Evolutionary conservation across 1,284 basidiomycete species (phyloP).

Genomic region (Inonotus obliquus): DNA sequence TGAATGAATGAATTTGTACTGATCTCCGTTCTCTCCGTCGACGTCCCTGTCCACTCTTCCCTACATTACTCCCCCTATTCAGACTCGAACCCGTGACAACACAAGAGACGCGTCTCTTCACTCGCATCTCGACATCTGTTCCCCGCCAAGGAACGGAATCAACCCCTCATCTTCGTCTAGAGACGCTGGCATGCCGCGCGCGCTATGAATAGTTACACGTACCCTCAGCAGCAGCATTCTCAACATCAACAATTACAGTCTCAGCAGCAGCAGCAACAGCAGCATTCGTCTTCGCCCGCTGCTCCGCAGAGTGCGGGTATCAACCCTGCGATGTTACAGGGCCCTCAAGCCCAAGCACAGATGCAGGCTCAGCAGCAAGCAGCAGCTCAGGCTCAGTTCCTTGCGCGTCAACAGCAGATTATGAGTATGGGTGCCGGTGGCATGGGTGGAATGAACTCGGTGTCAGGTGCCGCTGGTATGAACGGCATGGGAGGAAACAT

Average conservation of each 20-base stretch:
- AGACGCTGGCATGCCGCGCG: conserved; percentile 2
- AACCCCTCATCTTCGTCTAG: neutral
- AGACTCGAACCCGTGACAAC: neutral
- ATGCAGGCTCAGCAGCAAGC: conserved; percentile 21
- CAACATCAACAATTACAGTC: neutral
- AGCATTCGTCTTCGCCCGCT: conserved; percentile 8
- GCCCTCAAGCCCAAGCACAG: neutral
- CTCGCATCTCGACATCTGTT: neutral
- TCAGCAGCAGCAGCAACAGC: conserved; percentile 19
- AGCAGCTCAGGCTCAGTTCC: conserved; percentile 12
- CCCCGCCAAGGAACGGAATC: neutral
- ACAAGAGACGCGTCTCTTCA: neutral
- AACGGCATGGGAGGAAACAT: neutral
- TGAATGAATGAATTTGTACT: neutral
- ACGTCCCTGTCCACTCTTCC: neutral
- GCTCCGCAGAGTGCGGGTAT: neutral
- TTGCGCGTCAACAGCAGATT: conserved; percentile 15
- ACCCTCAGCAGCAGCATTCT: conserved; percentile 10
- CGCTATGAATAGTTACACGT: conserved; percentile 14
- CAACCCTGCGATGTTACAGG: conserved; percentile 19
- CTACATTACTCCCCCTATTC: neutral
- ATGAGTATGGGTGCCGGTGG: neutral
- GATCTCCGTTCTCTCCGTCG: neutral
- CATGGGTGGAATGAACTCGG: conserved; percentile 1
- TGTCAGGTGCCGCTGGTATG: conserved; percentile 1